Evolutionary conservation across 345 rosid species (phyloP), one percentile per base, ranked within the genome.

Genomic region (Rhodomyrtus tomentosa): DNA sequence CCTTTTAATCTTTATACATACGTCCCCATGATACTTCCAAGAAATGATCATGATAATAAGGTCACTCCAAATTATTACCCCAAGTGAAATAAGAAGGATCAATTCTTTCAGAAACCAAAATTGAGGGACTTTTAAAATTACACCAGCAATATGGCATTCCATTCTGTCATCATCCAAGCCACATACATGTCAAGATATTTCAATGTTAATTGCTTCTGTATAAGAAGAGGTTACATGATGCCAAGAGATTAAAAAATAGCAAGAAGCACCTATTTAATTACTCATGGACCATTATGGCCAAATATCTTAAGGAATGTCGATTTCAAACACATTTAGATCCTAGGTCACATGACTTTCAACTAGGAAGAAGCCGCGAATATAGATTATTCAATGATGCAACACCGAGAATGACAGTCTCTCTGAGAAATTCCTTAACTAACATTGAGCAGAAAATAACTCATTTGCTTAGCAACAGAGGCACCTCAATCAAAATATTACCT

Each of bases 401-500:
- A 68, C 45, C 10, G 12, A 68, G n/a, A 81, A 40, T 36, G 59
- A 81, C 62, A 81, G 21, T 50, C 53, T 81, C 83, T 32, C 24
- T 16, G 50, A 81, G 20, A 81, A 81, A 81, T 68, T 36, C 45
- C 24, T 68, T 18, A 68, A 13, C 42, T 56, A 50, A 16, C 45
- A 83, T 40, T 2, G 45, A 68, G 52, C n/a, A 83, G 38, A 25
- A 48, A 62, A 42, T 42, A 45, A 49, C 52, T 74, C 55, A 50
- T 24, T 3, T 29, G 40, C 45, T 27, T 27, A 53, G 22, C 55
- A 1, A 81, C 10, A 80, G 40, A 73, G 73, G 51, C 86, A 58
- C 24, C 42, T 76, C 62, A 85, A 45, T 83, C 73, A 84, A 54
- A 88, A 9, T 82, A 83, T 85, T 80, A 96, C 98, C 99, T 95